phyloP scores from a whole-genome alignment of 768 basidiomycete species.

The Lactifluus pinguis region DNA sequence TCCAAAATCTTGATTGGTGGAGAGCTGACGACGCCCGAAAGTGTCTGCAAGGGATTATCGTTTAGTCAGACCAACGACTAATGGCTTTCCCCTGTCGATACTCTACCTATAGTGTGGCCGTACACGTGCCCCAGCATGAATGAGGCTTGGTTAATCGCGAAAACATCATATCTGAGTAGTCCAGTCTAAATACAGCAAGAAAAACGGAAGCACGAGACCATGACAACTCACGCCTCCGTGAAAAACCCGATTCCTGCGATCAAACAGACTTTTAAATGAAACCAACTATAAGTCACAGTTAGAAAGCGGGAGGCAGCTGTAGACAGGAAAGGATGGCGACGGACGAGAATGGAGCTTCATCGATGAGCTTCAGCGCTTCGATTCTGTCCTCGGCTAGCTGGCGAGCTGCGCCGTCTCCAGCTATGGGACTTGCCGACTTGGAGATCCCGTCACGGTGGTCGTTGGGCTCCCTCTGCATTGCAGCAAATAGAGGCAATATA shows the following conservation, averaged over 20 bases:
- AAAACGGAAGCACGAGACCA: neutral
- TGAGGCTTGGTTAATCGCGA: slow-evolving; percentile 80
- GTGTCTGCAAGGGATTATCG: neutral
- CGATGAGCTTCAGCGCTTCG: slow-evolving; percentile 54
- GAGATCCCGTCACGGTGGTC: too few relatives aligned
- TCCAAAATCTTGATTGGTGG: slow-evolving; percentile 25
- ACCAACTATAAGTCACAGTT: slow-evolving; percentile 27
- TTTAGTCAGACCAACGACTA: neutral
- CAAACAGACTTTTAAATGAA: slow-evolving; percentile 38
- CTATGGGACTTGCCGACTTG: too few relatives aligned
- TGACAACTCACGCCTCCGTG: slow-evolving; percentile 59
- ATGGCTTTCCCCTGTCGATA: neutral
- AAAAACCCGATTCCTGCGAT: slow-evolving; percentile 81
- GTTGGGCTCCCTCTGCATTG: too few relatives aligned
- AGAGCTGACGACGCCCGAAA: neutral
- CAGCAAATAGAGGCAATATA: too few relatives aligned
- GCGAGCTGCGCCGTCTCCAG: too few relatives aligned
- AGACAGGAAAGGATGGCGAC: slow-evolving; percentile 20
- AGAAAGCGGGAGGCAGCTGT: neutral
- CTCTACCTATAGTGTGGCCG: slow-evolving; percentile 26
- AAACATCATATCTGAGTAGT: slow-evolving; percentile 60
- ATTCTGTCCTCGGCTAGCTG: slow-evolving; percentile 38
- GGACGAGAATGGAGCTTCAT: slow-evolving; percentile 78
- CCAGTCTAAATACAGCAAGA: neutral
- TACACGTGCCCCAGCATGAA: slow-evolving; percentile 82